Evolutionary conservation across 2,329 filamentous ascomycete species (phyloP), one percentile per base, ranked within the genome.

Genomic region (Ramichloridium luteum): DNA sequence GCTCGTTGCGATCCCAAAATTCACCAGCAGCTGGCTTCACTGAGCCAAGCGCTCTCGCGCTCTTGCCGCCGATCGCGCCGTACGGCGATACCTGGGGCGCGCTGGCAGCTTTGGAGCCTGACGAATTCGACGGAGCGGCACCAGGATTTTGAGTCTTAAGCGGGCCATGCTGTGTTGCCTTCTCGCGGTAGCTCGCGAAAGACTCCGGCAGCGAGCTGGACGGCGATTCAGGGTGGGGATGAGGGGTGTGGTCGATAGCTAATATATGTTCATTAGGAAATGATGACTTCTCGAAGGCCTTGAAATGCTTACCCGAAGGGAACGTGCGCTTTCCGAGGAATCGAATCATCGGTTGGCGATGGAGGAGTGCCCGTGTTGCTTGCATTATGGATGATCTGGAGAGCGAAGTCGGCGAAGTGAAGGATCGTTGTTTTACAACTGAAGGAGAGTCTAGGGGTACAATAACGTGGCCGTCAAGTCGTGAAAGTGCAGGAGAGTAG

Each of bases 1-100:
- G 75, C 62, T 98, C 81, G 47, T 74, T 81, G 47, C 85, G 75
- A 59, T 96, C 90, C 55, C 93, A 94, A 59, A 70, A 84, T 57
- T 83, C 65, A 46, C 88, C 88, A 50, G 74, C 60, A 37, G 70
- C 69, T 22, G 86, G 70, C 45, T 70, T 56, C 39, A 96, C 67
- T 9, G 80, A 62, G 28, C 88, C 86, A 8, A 94, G 68, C 22
- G 77, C 64, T 38, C 73, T 61, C 34, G 83, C 86, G 6, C 80
- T 57, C 35, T 64, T 56, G 48, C 72, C 71, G 43, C 82, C 82
- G 30, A 67, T 61, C 32, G 47, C 55, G 14, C 53, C 56, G 40
- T 52, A 56, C 12, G 47, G 42, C 9, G 39, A 32, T 22, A 36
- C 25, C n/a, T 43, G 39, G 10, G 41, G 32, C 16, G 41, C 40